These are phyloP conservation scores for Podospora tetraspora DNA, from an alignment of 495 filamentous ascomycete species.

Conservation along the genomic window DNA sequence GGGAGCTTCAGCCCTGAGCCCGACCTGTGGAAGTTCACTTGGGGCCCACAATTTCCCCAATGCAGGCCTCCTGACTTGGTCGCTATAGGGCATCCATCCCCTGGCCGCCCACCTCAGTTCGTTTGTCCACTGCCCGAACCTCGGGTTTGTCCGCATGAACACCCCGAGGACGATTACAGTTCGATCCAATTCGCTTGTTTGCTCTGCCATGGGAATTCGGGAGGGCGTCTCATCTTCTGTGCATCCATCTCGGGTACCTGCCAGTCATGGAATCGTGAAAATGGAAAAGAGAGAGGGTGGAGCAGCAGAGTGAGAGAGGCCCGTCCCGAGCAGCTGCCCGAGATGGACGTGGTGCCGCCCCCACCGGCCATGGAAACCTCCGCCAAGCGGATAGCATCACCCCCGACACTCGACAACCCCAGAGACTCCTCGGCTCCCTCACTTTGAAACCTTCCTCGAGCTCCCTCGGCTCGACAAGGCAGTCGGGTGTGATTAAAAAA, in stretches of 20 bases:
- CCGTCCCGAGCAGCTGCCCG: not conserved
- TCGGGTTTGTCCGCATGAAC: not conserved
- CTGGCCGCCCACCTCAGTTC: not conserved
- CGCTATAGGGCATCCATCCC: not conserved
- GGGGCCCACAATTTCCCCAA: conserved; percentile 10
- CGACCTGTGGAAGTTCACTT: not conserved
- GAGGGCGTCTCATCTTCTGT: not conserved
- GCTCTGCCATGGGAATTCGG: not conserved
- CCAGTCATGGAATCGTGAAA: not conserved
- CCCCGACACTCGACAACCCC: not conserved
- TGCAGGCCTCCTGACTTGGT: not conserved
- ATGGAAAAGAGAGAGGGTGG: not conserved
- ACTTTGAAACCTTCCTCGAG: not conserved
- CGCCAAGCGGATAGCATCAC: not conserved
- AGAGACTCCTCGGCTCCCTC: not conserved
- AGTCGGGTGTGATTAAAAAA: not conserved
- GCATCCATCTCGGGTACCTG: not conserved
- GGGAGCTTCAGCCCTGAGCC: not conserved
- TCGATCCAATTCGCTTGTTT: not conserved
- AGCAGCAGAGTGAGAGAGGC: not conserved
- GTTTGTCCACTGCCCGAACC: not conserved
- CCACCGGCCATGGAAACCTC: not conserved
- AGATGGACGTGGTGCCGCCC: not conserved
- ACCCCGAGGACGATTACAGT: not conserved
- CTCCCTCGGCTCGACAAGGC: not conserved